Evolutionary conservation across 2,329 filamentous ascomycete species (phyloP).

Genomic region (Trichoderma semiorbis): DNA sequence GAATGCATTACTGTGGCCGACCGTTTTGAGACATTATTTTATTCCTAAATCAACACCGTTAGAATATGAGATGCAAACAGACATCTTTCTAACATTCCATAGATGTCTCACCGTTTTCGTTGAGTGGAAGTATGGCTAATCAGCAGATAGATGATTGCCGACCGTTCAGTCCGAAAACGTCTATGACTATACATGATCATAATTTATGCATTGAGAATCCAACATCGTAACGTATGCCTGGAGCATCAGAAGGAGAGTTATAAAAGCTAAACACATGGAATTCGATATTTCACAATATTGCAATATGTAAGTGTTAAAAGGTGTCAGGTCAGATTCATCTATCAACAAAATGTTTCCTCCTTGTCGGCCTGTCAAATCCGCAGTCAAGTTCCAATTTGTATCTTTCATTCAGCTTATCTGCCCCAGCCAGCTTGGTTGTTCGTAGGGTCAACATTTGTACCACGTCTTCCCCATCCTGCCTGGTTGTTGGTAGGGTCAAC

Average conservation of each 20-base stretch:
- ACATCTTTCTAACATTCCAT: neutral
- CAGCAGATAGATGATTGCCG: neutral
- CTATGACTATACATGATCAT: neutral
- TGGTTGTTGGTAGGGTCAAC: conserved; percentile 5
- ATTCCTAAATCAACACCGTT: neutral
- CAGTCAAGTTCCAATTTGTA: accelerated
- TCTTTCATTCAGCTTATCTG: neutral
- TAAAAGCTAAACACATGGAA: neutral
- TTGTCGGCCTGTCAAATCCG: neutral
- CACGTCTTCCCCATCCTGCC: neutral
- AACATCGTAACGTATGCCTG: accelerated
- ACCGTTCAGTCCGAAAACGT: neutral
- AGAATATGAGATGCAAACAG: neutral
- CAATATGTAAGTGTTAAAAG: neutral
- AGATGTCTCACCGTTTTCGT: neutral
- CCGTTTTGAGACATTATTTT: neutral
- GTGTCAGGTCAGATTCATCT: neutral
- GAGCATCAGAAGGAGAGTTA: accelerated
- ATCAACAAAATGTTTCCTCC: neutral
- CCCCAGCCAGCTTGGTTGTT: neutral
- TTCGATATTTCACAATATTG: neutral
- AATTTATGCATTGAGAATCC: neutral
- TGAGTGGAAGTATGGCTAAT: neutral
- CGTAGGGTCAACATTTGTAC: neutral
- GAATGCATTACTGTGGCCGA: neutral